These are phyloP conservation scores for Colletotrichum lupini DNA, from an alignment of 2,329 filamentous ascomycete species.

Conservation along the genomic window DNA sequence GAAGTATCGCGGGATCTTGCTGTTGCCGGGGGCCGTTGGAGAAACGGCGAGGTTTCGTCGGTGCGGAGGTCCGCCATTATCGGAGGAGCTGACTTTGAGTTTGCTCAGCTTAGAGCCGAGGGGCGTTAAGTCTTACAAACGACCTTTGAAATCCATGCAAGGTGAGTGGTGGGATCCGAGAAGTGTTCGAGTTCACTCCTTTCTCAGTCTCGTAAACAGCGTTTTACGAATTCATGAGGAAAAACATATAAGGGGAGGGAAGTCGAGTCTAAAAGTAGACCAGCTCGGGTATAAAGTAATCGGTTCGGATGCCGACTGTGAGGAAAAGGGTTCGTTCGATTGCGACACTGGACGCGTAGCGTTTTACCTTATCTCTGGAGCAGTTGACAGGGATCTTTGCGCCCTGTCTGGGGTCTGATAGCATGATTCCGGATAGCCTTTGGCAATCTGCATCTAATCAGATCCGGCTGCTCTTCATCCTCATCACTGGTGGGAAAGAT, in stretches of 20 bases:
- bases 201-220: not conserved
- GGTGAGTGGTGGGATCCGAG: not conserved
- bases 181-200: not conserved
- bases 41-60: constrained; percentile 33
- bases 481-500: not conserved
- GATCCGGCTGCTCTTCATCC: not conserved
- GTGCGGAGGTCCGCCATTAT: constrained; percentile 27
- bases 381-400: constrained; percentile 20
- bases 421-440: not conserved
- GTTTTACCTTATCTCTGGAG: constrained; percentile 22
- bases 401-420: constrained; percentile 11
- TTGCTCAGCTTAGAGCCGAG: not conserved
- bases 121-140: not conserved
- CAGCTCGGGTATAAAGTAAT: constrained; percentile 9
- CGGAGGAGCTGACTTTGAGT: not conserved
- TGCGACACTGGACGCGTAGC: constrained; percentile 23
- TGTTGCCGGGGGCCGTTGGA: constrained; percentile 12
- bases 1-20: not conserved
- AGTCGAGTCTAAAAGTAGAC: not conserved
- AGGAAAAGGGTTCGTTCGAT: constrained; percentile 18
- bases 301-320: constrained; percentile 28
- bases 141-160: not conserved
- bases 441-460: not conserved
- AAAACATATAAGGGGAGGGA: not conserved
- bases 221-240: not conserved